A percentile compares a stretch with the other conserved stretches of the same genome.
phyloP scores from a whole-genome alignment of 1,139 yeast genomes.

The Yamadazyma dushanensis region DNA sequence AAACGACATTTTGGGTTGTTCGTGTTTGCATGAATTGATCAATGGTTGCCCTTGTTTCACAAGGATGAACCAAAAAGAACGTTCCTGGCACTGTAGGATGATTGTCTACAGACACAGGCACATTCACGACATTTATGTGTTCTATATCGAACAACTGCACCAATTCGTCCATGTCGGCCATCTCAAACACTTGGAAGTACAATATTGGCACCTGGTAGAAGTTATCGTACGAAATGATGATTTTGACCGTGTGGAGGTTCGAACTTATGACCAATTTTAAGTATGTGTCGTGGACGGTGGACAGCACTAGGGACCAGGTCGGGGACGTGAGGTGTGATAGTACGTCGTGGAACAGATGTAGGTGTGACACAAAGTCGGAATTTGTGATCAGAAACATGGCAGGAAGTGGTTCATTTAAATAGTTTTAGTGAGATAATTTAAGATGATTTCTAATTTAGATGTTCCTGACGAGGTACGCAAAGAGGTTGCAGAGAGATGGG shows the following conservation, averaged over 20 bases:
- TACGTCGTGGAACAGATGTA: not conserved
- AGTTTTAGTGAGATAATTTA: no score
- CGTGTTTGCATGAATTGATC: conserved; percentile 15
- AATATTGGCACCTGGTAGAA: conserved; percentile 36
- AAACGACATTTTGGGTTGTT: conserved; percentile 9
- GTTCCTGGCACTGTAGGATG: conserved; percentile 31
- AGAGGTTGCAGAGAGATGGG: no score
- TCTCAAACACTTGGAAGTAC: conserved; percentile 19
- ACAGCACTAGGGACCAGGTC: not conserved
- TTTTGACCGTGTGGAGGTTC: conserved; percentile 11
- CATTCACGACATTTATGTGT: conserved; percentile 3
- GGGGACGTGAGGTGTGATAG: not conserved
- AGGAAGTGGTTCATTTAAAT: no score
- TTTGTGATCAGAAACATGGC: no score
- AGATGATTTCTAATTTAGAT: no score
- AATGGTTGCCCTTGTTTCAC: conserved; percentile 26
- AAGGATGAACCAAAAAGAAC: conserved; percentile 40
- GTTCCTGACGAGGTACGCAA: no score
- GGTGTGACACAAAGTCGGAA: no score
- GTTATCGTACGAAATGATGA: conserved; percentile 31
- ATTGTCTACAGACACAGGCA: conserved; percentile 16
- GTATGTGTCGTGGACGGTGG: not conserved
- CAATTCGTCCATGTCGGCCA: conserved; percentile 9
- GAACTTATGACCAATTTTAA: conserved; percentile 7
- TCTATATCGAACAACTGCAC: conserved; percentile 7